Base-by-base conservation (phyloP, 1,139 yeast genomes). In the Hansenula sp. region DNA sequence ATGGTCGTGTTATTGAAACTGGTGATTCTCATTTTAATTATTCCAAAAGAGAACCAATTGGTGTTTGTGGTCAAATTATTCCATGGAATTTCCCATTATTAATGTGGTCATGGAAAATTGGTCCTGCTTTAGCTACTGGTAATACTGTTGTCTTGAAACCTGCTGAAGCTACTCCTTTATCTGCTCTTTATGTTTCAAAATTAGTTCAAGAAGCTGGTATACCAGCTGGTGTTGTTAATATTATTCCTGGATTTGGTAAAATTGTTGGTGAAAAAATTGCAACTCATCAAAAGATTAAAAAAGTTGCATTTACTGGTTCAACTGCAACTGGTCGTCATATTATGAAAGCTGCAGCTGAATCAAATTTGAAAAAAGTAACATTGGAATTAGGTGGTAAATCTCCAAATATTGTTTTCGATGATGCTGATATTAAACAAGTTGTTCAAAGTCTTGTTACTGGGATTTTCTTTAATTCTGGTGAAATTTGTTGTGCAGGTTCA, bases 1-100 rank as follows among this genome's bases (percentile, higher is more conserved):
- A 73, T 46, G 92, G 92, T 50, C 62, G 70, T 46, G 71, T 79
- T 40, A 77, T 83, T 46, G 82, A 79, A 57, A 73, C 78, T 42
- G 79, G 77, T 54, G 62, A 63, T 46, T 55, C 71, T 45, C 77
- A 76, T 55, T 75, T 77, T 56, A 69, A 73, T 41, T 77, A 75
- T 61, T 56, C 69, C 17, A 47, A 58, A 42, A 62, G 66, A 52
- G 88, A 81, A 58, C 88, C 89, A 42, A 67, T 77, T 47, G 95
- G 95, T 53, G 90, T 83, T 35, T 80, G 86, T 60, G 88, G 89
- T 39, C 86, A 83, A 61, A 82, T 87, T 50, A 83, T 85, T 56
- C 95, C 95, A 41, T 86, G 95, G 94, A 85, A 85, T 64, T 85
- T 84, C 71, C 95, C 95, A 40, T 69, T 84, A 55, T 70, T 82